Evolutionary conservation across 306 rosid species (phyloP), one percentile per base, ranked within the genome.

Genomic region (Citrullus colocynthis): DNA sequence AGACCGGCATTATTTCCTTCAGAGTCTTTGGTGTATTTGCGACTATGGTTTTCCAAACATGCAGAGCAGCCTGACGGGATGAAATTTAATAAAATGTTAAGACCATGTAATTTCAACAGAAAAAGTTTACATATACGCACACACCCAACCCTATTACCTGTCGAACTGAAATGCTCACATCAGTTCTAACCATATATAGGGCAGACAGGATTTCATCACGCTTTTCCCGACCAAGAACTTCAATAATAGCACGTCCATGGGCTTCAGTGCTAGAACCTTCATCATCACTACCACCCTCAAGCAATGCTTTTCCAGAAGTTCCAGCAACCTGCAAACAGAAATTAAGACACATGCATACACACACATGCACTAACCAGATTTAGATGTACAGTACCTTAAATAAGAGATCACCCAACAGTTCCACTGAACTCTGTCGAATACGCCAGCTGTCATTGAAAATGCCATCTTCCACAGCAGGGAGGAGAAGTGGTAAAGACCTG

Each of bases 191-290:
- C 99, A 92, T 95, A 85, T 95, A 95, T 58, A 95, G 80, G 7
- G 99, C 97, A 81, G 99, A 91, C 63, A 95, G 99, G 74, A 90
- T 87, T 87, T 95, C 97, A 84, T 95, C 87, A 52, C 99, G 97
- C 80, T 89, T 95, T 41, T 89, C 93, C 73, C 88, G 88, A 75
- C 99, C 99, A 51, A 95, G 85, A 84, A 95, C 87, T 87, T 92
- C 97, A 86, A 95, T 90, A 81, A 92, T 95, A 79, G 99, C 99
- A 66, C 99, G 97, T 16, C 99, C 99, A 17, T 95, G 97, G 54
- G 99, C 99, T 88, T 95, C 99, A 14, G 97, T 95, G 71, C 99
- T 95, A 66, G 99, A 87, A 84, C 99, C 99, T 88, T 95, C 99
- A 89, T 95, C 99, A 65, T 95, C 99, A 82, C 99, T 95, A 73